A percentile compares a stretch with the other conserved stretches of the same genome.
These are phyloP conservation scores for Cryptosporidium ubiquitum DNA, from an alignment of 169 alveolate genomes.

Conservation along the genomic window DNA sequence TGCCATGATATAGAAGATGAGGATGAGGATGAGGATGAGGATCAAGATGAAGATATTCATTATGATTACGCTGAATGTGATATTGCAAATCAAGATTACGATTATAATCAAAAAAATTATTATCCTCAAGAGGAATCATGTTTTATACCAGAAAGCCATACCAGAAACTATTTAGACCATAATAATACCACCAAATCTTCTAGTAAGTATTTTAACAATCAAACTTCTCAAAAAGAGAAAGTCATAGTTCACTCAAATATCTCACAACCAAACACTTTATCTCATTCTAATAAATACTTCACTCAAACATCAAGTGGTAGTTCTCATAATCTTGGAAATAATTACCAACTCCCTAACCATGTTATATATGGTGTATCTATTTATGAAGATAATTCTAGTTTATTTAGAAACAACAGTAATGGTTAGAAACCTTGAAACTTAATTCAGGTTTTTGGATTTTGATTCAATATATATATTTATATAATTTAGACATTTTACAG, in stretches of 20 bases:
- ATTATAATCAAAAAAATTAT: neutral
- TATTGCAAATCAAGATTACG: neutral
- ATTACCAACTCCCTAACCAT: neutral
- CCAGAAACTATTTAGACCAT: neutral
- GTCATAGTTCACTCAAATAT: neutral
- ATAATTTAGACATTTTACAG: too few species aligned
- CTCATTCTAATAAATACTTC: neutral
- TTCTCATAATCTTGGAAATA: neutral
- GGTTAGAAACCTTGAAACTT: neutral
- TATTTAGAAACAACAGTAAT: too few species aligned
- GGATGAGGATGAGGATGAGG: neutral
- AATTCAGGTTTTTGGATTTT: neutral
- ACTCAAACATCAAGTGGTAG: neutral
- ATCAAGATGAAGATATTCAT: neutral
- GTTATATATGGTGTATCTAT: neutral
- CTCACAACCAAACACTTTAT: neutral
- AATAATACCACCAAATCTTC: neutral
- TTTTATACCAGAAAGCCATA: neutral
- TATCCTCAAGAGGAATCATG: neutral
- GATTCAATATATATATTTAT: too few species aligned
- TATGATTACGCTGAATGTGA: neutral
- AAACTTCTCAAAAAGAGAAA: neutral
- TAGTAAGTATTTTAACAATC: neutral
- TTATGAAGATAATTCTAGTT: neutral
- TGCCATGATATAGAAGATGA: conserved; percentile 1